Conservation (phyloP, 148 eudicot species). For the Rhododendron simsii region DNA sequence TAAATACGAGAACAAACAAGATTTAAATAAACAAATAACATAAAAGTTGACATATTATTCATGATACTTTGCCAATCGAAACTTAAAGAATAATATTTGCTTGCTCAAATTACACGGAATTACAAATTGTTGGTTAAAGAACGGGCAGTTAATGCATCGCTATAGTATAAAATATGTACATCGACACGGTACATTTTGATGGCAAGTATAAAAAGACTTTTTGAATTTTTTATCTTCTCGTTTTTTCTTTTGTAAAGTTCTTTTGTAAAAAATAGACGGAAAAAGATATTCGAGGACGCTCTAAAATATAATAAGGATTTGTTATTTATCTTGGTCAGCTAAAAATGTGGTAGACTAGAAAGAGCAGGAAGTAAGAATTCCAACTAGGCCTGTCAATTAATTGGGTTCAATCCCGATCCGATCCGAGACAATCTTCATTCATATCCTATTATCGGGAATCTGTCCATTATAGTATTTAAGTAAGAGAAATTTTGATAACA, state of each 20-base stretch:
- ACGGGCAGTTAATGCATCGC: neutral
- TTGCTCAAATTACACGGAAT: neutral
- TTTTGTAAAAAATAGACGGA: no score
- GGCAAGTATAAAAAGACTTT: neutral
- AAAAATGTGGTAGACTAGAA: neutral
- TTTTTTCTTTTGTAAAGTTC: no score
- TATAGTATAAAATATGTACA: neutral
- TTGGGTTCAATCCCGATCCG: neutral
- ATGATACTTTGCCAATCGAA: neutral
- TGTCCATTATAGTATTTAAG: no score
- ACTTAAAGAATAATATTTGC: no score
- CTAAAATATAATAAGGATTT: neutral
- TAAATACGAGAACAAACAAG: neutral
- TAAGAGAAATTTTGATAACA: no score
- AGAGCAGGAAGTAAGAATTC: neutral
- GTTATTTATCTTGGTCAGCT: neutral
- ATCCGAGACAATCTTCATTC: neutral
- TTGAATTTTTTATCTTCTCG: no score
- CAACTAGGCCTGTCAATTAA: neutral
- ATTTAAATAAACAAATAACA: no score
- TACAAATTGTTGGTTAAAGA: no score
- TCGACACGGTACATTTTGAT: neutral
- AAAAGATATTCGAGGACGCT: neutral
- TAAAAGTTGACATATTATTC: neutral
- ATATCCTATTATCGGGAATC: no score